Evolutionary conservation across 148 eudicot genomes (phyloP).

Genomic region (Vaccinium myrtillus): DNA sequence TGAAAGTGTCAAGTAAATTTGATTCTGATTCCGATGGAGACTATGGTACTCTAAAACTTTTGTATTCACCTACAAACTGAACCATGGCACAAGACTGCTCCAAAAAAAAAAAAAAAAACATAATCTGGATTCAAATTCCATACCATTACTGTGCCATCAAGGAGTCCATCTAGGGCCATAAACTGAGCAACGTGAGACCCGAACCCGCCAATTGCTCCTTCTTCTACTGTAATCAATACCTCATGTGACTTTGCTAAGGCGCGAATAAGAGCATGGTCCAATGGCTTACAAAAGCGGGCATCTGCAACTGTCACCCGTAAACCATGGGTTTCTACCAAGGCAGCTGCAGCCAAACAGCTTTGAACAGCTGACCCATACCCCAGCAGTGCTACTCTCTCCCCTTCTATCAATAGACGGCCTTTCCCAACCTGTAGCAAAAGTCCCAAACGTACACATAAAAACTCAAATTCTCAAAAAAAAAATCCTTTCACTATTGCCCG

Average conservation of each 20-base stretch:
- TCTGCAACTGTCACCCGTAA: conserved; percentile 74
- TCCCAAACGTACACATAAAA: not conserved
- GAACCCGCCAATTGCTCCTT: conserved; percentile 95
- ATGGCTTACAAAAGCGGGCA: conserved; percentile 91
- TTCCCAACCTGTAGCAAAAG: conserved; percentile 62
- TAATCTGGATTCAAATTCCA: not conserved
- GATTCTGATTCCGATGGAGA: not conserved
- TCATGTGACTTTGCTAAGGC: conserved; percentile 72
- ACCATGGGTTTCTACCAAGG: conserved; percentile 59
- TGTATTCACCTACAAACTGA: not conserved
- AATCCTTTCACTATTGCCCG: not conserved
- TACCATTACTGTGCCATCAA: conserved; percentile 92
- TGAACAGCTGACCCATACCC: conserved; percentile 90
- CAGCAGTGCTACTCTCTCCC: conserved; percentile 74
- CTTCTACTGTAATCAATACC: conserved; percentile 80
- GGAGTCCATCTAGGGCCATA: conserved; percentile 88
- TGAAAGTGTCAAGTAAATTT: not conserved
- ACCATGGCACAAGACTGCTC: not conserved
- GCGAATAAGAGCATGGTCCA: conserved; percentile 72
- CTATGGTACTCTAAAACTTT: not conserved
- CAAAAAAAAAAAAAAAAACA: not conserved
- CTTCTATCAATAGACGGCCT: conserved; percentile 75
- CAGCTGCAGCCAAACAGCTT: conserved; percentile 78
- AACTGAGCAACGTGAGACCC: conserved; percentile 95
- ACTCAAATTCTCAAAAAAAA: not conserved